Base-by-base conservation (phyloP, 2,329 filamentous ascomycete species). In the Hypomyces perniciosus region DNA sequence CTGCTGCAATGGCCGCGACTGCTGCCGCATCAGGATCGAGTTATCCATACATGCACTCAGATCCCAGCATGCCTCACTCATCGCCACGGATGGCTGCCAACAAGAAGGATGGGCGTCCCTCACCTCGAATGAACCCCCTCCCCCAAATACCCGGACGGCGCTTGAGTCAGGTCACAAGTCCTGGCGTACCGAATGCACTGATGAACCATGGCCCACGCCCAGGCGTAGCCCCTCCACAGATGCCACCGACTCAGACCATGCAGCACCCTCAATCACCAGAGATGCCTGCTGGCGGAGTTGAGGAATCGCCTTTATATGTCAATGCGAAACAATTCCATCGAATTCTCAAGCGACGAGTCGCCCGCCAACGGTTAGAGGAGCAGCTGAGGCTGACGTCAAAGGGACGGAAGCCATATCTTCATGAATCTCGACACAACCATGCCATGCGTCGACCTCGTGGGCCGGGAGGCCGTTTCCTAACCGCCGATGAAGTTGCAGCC, bases 311-410 rank as follows among this genome's bases (percentile, higher is more conserved):
- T 0, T 75, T 99, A 1, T 99, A 99, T 61, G 93, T 99, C 63
- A 99, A 99, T 62, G 93, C 93, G 5, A 99, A 99, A 68, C 93
- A 99, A 64, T 99, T 99, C 61, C 93, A 99, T 66, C 87, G 93
- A 28, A 99, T 99, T 44, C 72, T 99, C 49, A 97, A 99, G 76
- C 82, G 93, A 52, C 83, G 93, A 53, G 90, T 97, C 56, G 93
- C 93, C 6, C 82, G 93, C 33, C 93, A 97, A 69, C 90, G 89
- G 66, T 77, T 99, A 12, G 93, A 99, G 68, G 93, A 99, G 68
- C 88, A 91, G 49, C 72, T 99, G 40, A 83, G 93, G 39, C 74
- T 97, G 52, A 97, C 93, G 0, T 95, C 87, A 8, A 99, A 99
- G 72, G 92, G 92, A 28, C 84, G 93, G 34, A 97, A 96, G 72